phyloP scores from a whole-genome alignment of 768 basidiomycete species.

The Termitomyces bulborhizus region DNA sequence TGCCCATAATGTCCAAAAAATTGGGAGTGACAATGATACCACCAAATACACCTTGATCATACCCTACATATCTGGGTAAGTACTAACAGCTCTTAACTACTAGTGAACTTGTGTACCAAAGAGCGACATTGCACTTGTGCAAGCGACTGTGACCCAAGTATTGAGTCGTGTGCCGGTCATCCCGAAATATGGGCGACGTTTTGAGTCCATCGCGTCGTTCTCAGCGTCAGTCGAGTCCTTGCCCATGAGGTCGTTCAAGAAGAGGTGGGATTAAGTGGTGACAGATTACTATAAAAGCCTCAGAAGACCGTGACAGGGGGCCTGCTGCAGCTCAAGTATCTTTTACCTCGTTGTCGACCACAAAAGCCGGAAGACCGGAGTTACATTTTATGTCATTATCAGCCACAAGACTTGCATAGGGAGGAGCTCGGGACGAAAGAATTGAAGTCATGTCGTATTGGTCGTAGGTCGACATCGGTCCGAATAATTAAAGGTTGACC shows the following conservation, averaged over 20 bases:
- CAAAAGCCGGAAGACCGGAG: too few relatives aligned
- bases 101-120: slow-evolving; percentile 28
- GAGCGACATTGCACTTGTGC: slow-evolving; percentile 45
- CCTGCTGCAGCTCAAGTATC: not conserved
- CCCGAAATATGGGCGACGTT: slow-evolving; percentile 17
- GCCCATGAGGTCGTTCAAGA: not conserved
- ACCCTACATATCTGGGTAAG: slow-evolving; percentile 21
- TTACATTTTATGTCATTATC: not conserved
- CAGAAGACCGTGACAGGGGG: not conserved
- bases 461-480: not conserved
- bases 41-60: slow-evolving; percentile 50
- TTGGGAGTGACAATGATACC: slow-evolving; percentile 43
- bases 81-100: not conserved
- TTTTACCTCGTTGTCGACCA: too few relatives aligned
- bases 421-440: not conserved
- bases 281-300: not conserved
- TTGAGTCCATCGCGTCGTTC: slow-evolving; percentile 5
- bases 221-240: slow-evolving; percentile 2
- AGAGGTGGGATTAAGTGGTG: not conserved
- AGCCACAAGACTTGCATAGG: not conserved
- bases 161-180: slow-evolving; percentile 35
- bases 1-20: slow-evolving; percentile 41
- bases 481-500: too few relatives aligned
- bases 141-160: slow-evolving; percentile 42
- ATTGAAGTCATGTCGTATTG: not conserved